Percentiles rank a stretch among this genome's conserved stretches.
Evolutionary conservation across 1,284 basidiomycete genomes (phyloP).

Genomic region (Ganoderma boninense): DNA sequence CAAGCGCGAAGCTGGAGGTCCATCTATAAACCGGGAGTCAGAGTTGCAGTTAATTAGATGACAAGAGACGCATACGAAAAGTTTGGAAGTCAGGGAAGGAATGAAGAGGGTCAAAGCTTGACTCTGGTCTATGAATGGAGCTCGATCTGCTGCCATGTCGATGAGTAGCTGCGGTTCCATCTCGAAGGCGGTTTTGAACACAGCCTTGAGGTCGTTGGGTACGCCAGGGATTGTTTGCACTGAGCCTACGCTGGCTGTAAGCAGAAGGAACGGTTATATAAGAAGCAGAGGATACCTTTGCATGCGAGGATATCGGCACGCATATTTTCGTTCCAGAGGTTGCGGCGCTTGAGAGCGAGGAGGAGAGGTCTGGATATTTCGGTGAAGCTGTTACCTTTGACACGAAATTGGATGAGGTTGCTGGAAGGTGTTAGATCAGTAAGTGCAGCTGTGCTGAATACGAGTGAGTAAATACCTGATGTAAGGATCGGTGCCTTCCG

Average conservation of each 20-base stretch:
- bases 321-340: background rate
- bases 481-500: background rate
- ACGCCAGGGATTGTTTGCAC: background rate
- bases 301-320: background rate
- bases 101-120: background rate
- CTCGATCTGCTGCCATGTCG: background rate
- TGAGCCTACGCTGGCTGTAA: background rate
- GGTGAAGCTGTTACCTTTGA: background rate
- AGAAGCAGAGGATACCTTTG: background rate
- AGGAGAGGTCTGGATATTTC: background rate
- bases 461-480: background rate
- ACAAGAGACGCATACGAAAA: too few relatives aligned
- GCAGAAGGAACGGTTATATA: too few relatives aligned
- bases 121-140: background rate
- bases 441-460: too few relatives aligned
- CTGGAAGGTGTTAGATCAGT: background rate
- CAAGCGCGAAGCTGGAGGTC: too few relatives aligned
- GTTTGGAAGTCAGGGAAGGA: background rate
- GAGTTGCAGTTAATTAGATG: too few relatives aligned
- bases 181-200: background rate
- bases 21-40: too few relatives aligned
- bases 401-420: background rate
- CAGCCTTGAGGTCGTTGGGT: background rate
- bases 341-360: too few relatives aligned
- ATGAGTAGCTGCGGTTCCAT: background rate